Conservation (phyloP, 192 early-diverging fungal genomes). For the Linderina pennispora region DNA sequence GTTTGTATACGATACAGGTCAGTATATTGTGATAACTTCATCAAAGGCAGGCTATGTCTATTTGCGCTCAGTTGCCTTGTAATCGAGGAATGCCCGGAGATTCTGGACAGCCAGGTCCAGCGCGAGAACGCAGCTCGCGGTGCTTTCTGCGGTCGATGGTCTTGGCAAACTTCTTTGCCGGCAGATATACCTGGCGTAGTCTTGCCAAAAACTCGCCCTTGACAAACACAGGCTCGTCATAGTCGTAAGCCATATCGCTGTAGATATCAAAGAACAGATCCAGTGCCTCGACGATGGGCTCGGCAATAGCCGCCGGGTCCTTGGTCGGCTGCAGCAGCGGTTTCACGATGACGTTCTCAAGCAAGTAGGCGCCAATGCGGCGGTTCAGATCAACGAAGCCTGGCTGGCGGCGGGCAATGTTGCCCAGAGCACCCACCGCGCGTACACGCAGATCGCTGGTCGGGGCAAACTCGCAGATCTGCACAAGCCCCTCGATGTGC, state of each 20-base stretch:
- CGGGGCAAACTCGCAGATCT: constrained; percentile 16
- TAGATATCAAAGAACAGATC: constrained; percentile 89
- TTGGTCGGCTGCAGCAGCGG: constrained; percentile 9
- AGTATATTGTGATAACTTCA: too few relatives aligned
- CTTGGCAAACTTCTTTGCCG: constrained; percentile 52
- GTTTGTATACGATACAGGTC: background rate
- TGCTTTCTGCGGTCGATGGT: constrained; percentile 65
- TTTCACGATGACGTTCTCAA: constrained; percentile 30
- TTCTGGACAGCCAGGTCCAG: constrained; percentile 77
- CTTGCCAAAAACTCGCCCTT: constrained; percentile 52
- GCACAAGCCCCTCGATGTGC: constrained; percentile 49
- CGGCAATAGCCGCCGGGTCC: constrained; percentile 6
- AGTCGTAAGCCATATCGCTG: constrained; percentile 72
- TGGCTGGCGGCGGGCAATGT: constrained; percentile 65
- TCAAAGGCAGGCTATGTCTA: too few relatives aligned
- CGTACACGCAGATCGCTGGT: constrained; percentile 51
- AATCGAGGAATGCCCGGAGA: constrained; percentile 78
- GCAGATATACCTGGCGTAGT: constrained; percentile 49
- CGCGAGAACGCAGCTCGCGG: constrained; percentile 63
- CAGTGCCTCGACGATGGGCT: constrained; percentile 63
- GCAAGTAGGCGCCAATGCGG: constrained; percentile 61
- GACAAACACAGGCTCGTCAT: constrained; percentile 82
- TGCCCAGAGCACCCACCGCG: constrained; percentile 65
- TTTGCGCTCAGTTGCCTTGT: constrained; percentile 74
- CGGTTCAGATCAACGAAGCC: constrained; percentile 40